phyloP scores from a whole-genome alignment of 179 eudicot species.

The Gypsophila paniculata region DNA sequence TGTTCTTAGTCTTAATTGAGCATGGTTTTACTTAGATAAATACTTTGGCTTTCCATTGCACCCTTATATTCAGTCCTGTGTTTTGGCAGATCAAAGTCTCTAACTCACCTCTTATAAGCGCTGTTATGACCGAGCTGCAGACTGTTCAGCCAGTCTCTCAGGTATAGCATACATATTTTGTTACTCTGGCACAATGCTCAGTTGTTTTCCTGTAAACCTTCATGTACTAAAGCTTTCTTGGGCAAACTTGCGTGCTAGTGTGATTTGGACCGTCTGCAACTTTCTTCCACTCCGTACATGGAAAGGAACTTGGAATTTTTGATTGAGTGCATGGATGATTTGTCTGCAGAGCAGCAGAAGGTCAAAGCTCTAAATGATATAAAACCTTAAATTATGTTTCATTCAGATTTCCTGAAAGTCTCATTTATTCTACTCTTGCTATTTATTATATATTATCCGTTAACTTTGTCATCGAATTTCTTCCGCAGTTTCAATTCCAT shows the following conservation, averaged over 20 bases:
- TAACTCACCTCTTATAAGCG: conserved; percentile 90
- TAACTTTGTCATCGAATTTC: conserved; percentile 20
- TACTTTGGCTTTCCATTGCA: not conserved
- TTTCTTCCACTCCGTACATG: conserved; percentile 78
- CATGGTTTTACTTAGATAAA: not conserved
- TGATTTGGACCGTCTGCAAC: conserved; percentile 81
- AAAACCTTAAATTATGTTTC: not conserved
- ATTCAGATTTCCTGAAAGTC: not conserved
- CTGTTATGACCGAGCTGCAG: conserved; percentile 89
- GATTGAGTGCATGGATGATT: conserved; percentile 88
- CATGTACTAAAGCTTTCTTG: conserved; percentile 14
- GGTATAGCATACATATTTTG: conserved; percentile 33
- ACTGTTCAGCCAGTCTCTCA: conserved; percentile 86
- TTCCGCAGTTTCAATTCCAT: conserved; percentile 69
- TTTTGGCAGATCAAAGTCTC: conserved; percentile 81
- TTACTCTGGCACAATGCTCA: not conserved
- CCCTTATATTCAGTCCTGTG: conserved; percentile 12
- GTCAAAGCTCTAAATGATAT: conserved; percentile 29
- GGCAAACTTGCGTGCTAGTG: conserved; percentile 43
- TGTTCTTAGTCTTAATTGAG: not conserved
- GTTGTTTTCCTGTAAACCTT: not conserved
- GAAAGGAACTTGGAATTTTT: conserved; percentile 91
- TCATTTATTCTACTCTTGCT: not conserved
- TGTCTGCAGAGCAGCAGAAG: conserved; percentile 86
- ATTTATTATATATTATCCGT: not conserved